Evolutionary conservation across 2,329 filamentous ascomycete species (phyloP).

Genomic region (Tolypocladium ovalisporum): DNA sequence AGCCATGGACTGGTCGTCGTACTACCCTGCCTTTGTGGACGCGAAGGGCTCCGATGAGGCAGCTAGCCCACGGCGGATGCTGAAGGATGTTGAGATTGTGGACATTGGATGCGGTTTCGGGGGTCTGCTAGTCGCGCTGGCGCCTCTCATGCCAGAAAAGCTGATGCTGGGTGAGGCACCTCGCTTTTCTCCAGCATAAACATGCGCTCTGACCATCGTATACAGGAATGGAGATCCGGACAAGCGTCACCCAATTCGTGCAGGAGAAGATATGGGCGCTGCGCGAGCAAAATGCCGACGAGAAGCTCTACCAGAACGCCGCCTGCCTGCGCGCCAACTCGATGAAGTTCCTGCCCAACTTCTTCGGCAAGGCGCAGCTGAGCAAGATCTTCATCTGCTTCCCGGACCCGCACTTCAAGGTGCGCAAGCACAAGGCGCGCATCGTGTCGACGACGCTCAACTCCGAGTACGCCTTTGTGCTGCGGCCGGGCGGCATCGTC

Average conservation of each 20-base stretch:
- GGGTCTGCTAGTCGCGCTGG: constrained; percentile 76
- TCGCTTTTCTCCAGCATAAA: not conserved
- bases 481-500: constrained; percentile 72
- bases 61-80: constrained; percentile 15
- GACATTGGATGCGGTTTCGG: constrained; percentile 98
- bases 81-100: constrained; percentile 73
- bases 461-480: constrained; percentile 84
- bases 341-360: constrained; percentile 99
- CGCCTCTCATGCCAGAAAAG: constrained; percentile 69
- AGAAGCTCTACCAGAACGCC: constrained; percentile 67
- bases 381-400: constrained; percentile 96
- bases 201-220: not conserved
- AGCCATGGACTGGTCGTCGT: constrained; percentile 82
- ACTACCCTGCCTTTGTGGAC: constrained; percentile 65
- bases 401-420: constrained; percentile 96
- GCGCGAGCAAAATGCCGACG: constrained; percentile 47
- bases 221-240: constrained; percentile 81
- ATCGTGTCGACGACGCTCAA: constrained; percentile 85
- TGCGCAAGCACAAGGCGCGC: constrained; percentile 89
- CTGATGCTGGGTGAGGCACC: constrained; percentile 61
- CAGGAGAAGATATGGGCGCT: constrained; percentile 78
- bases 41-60: constrained; percentile 19
- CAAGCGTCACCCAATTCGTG: constrained; percentile 82
- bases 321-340: constrained; percentile 85
- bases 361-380: constrained; percentile 74